A percentile compares a stretch with the other conserved stretches of the same genome.
Conservation (phyloP, 2,329 filamentous ascomycete genomes). For the Aspergillus sp. region DNA sequence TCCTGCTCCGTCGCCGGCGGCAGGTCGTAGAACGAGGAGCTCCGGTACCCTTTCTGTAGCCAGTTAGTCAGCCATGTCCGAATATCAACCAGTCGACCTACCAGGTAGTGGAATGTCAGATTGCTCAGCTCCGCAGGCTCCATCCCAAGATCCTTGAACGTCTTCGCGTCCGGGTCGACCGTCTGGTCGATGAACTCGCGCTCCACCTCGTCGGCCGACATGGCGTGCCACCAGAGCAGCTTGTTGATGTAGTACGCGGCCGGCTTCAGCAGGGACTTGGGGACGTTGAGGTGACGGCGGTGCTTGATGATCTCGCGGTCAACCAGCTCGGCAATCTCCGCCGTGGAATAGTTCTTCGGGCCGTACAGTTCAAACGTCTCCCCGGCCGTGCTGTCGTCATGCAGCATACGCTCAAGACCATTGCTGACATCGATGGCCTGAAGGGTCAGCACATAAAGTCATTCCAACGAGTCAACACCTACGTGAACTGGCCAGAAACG, state of each 20-base stretch:
- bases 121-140: constrained; percentile 77
- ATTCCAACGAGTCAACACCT: constrained; percentile 18
- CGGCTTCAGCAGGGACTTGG: constrained; percentile 70
- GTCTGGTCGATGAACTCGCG: constrained; percentile 86
- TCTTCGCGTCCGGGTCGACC: constrained; percentile 87
- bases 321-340: constrained; percentile 76
- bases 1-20: constrained; percentile 92
- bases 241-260: constrained; percentile 66
- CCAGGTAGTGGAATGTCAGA: constrained; percentile 88
- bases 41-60: constrained; percentile 76
- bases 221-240: constrained; percentile 77
- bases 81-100: constrained; percentile 43
- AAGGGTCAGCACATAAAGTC: constrained; percentile 6
- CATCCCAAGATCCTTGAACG: constrained; percentile 86
- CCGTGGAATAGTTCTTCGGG: constrained; percentile 82
- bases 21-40: constrained; percentile 79
- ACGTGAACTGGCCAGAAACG: constrained; percentile 86
- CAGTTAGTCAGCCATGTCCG: neutral
- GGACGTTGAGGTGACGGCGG: constrained; percentile 83
- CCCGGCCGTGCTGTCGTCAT: constrained; percentile 79
- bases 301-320: constrained; percentile 88
- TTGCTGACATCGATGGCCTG: constrained; percentile 84
- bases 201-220: constrained; percentile 78
- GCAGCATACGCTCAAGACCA: constrained; percentile 80
- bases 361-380: constrained; percentile 94